A percentile compares a stretch with the other conserved stretches of the same genome.
Conservation (phyloP, 345 rosid genomes). For the Citrus australasica region DNA sequence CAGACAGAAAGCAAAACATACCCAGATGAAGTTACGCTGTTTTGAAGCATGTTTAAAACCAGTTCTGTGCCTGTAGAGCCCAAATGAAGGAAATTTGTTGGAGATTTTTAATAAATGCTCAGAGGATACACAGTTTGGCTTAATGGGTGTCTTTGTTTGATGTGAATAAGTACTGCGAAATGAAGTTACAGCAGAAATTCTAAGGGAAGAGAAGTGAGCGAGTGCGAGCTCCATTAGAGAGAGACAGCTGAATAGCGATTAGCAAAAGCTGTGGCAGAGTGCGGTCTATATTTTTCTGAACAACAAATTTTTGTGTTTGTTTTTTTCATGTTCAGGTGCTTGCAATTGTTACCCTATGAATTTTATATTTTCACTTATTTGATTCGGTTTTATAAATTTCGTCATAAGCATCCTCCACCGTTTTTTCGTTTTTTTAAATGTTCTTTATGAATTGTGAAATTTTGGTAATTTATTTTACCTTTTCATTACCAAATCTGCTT, state of each 20-base stretch:
- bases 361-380: background rate
- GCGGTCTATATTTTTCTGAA: background rate
- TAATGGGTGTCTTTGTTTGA: conserved; percentile 15
- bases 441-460: too few relatives aligned
- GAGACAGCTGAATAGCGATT: background rate
- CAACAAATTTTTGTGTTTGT: background rate
- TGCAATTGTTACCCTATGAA: background rate
- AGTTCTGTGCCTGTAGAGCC: conserved; percentile 15
- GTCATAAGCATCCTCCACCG: background rate
- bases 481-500: too few relatives aligned
- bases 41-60: conserved; percentile 18
- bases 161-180: conserved; percentile 17
- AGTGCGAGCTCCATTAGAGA: conserved; percentile 42
- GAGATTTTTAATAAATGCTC: conserved; percentile 18
- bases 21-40: conserved; percentile 37
- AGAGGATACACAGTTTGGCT: conserved; percentile 7
- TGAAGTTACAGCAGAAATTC: conserved; percentile 27
- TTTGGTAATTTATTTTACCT: too few relatives aligned
- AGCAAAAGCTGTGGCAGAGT: background rate
- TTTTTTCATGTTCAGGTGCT: background rate
- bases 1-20: conserved; percentile 16
- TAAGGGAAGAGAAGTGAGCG: conserved; percentile 25
- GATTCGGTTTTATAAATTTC: background rate
- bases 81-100: conserved; percentile 20
- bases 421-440: too few relatives aligned